A percentile compares a stretch with the other conserved stretches of the same genome.
phyloP scores from a whole-genome alignment of 345 rosid genomes.

The Sisymbrium altissimum region DNA sequence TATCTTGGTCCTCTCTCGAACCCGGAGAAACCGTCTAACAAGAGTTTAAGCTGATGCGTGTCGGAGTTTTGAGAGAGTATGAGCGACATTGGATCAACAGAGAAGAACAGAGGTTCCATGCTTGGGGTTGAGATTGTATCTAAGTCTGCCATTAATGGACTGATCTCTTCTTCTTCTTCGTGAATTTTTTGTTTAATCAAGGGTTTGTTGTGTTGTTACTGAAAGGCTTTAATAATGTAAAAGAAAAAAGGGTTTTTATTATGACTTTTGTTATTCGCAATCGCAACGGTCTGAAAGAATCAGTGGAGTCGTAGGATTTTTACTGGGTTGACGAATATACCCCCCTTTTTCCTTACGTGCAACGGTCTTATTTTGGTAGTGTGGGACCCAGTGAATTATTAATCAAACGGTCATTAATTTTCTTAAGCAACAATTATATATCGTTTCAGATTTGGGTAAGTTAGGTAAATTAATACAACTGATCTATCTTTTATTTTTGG shows the following conservation, averaged over 20 bases:
- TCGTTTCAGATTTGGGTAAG: too few species aligned
- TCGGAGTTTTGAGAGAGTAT: slow-evolving; percentile 55
- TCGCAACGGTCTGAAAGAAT: slow-evolving; percentile 24
- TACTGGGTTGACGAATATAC: background rate
- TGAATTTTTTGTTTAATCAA: background rate
- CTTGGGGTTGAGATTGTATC: slow-evolving; percentile 38
- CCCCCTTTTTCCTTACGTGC: background rate
- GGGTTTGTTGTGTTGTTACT: slow-evolving; percentile 11
- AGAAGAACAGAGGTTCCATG: slow-evolving; percentile 38
- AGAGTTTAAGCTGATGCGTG: slow-evolving; percentile 46
- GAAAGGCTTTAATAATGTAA: slow-evolving; percentile 5
- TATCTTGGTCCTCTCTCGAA: slow-evolving; percentile 92
- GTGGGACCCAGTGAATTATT: slow-evolving; percentile 3
- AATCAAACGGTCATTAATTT: slow-evolving; percentile 28
- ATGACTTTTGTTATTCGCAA: background rate
- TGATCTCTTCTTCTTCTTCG: background rate
- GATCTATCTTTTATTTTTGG: too few species aligned
- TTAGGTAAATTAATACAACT: too few species aligned
- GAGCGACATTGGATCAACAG: slow-evolving; percentile 66
- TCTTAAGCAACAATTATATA: background rate
- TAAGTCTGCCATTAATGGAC: slow-evolving; percentile 32
- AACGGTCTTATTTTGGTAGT: slow-evolving; percentile 32
- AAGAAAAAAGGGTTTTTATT: background rate
- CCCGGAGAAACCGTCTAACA: slow-evolving; percentile 40
- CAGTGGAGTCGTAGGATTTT: background rate